Base-by-base conservation (phyloP, 1,139 yeast species). In the Lodderomyces beijingensis region DNA sequence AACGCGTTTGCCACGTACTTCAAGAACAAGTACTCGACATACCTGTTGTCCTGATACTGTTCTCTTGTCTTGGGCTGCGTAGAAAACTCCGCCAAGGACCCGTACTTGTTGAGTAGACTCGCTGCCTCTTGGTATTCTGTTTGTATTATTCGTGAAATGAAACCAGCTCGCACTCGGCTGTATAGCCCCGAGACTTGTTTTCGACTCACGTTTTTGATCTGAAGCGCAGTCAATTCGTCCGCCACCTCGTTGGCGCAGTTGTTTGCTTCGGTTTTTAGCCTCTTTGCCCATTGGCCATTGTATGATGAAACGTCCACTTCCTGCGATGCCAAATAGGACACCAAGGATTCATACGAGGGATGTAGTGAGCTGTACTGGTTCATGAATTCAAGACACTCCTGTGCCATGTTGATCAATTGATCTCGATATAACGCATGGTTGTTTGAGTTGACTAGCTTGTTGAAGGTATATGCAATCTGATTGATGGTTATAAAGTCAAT, bases 1-100 rank as follows among this genome's bases (percentile, higher is more conserved):
- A 49, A 55, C 19, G 57, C 34, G 20, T 44, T 40, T n/a, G 47
- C 43, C 1, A 51, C 36, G 25, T 46, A 50, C 36, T 52, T 60
- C 36, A 50, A 49, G 27, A 55, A 52, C 18, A 50, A 45, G 35
- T 46, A 56, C 42, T 60, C 62, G 21, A 59, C 41, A 42, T 48
- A 55, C 21, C 47, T 35, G 38, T 57, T 57, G 4, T 40, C 37
- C 8, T 32, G 40, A 34, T 58, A 46, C 24, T 46, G 49, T 13
- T 39, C 39, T 13, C 40, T 42, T 29, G 47, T 48, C 19, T 44
- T 40, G 3, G 59, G 56, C 26, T 55, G 61, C 4, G 50, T 48
- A 16, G 47, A 34, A 36, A 60, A 55, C 29, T 46, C 55, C 11
- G 48, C 53, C 15, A 47, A 35, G 9, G 51, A 37, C 9, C 47